Evolutionary conservation across 106 monocot genomes (phyloP), one percentile per base, ranked within the genome.

Genomic region (Dendrobium nobile): DNA sequence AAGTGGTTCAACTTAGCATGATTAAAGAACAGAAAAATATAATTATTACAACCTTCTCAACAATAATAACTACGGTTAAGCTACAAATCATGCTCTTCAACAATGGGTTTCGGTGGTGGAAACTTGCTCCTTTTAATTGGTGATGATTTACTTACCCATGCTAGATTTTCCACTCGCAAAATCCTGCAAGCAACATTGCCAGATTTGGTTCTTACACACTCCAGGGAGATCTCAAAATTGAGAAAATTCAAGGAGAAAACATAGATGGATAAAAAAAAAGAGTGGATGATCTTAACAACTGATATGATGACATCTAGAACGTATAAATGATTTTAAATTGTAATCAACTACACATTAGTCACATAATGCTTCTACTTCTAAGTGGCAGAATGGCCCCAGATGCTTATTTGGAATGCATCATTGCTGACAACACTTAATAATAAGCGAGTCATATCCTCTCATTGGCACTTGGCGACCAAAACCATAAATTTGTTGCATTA

Each of bases 71-170:
- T 48, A 42, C 19, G 26, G 40, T 31, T 54, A 41, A 7, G 47
- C 51, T 72, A 16, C 47, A 67, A 78, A 70, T 28, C 70, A 70
- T 11, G 70, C 33, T 4, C 31, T 70, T 70, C 33, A 70, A 33
- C 37, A 70, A 31, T 37, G 64, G 64, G 37, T 15, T 70, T 37
- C 33, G 22, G 61, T 37, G 33, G 70, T 33, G 70, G 15, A 13
- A 31, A 70, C 15, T 70, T 70, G 37, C 2, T 67, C 27, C 67
- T 67, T 70, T 70, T 37, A 70, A 1, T 11, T 19, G 5, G n/a
- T 74, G 74, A 74, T n/a, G 20, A 74, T 74, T 74, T 74, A n/a
- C 43, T 74, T 20, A 74, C 74, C 43, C 18, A 43, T 74, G 18
- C 74, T 74, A n/a, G 43, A n/a, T 43, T n/a, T 41, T 43, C 74